Conservation (phyloP, 495 filamentous ascomycete species). For the Rhypophila decipiens region DNA sequence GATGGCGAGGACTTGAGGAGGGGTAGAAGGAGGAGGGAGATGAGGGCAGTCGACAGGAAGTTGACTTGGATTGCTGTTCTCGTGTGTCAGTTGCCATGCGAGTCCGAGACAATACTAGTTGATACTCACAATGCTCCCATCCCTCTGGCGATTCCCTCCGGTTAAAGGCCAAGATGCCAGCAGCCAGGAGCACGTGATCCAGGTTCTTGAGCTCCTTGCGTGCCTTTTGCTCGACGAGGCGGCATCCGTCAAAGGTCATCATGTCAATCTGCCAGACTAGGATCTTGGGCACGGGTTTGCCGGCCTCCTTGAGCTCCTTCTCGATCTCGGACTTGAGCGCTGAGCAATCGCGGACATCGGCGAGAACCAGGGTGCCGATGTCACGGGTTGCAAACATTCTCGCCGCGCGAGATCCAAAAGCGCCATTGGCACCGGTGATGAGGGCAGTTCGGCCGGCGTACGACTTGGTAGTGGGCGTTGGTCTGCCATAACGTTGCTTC, state of each 20-base stretch:
- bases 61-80: slow-evolving; percentile 18
- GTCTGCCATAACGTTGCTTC: slow-evolving; percentile 13
- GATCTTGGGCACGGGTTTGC: slow-evolving; percentile 12
- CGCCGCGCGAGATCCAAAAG: slow-evolving; percentile 20
- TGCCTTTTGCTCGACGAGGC: slow-evolving; percentile 7
- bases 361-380: slow-evolving; percentile 17
- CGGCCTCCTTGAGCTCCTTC: slow-evolving; percentile 4
- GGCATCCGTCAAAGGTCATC: slow-evolving; percentile 17
- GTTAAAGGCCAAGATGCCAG: slow-evolving; percentile 19
- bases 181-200: slow-evolving; percentile 19
- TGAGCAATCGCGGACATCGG: slow-evolving; percentile 15
- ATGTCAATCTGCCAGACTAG: slow-evolving; percentile 19
- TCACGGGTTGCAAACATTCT: slow-evolving; percentile 17
- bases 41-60: slow-evolving; percentile 28
- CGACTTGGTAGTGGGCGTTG: slow-evolving; percentile 13
- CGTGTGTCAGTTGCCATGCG: background rate
- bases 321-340: slow-evolving; percentile 16
- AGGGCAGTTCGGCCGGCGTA: slow-evolving; percentile 18
- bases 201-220: slow-evolving; percentile 8
- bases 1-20: slow-evolving; percentile 21
- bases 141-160: slow-evolving; percentile 18
- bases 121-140: slow-evolving; percentile 17
- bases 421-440: slow-evolving; percentile 23
- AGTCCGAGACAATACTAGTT: background rate
- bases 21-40: slow-evolving; percentile 34